These are phyloP conservation scores for Bacidia rubella DNA, from an alignment of 495 filamentous ascomycete genomes.

Conservation along the genomic window DNA sequence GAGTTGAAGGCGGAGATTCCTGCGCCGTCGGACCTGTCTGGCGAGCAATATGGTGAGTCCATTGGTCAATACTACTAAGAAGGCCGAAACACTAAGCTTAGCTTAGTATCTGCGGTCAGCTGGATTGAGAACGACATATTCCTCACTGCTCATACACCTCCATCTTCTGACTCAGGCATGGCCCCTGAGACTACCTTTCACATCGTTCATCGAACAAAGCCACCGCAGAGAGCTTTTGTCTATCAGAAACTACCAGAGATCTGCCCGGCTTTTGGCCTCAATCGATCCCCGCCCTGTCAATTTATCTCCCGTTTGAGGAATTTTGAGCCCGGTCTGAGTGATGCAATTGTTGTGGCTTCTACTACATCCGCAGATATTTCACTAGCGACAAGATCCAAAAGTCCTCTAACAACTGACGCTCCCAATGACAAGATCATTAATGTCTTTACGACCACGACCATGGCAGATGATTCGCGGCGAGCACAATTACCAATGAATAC, in stretches of 20 bases:
- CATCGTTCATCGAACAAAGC: constrained; percentile 46
- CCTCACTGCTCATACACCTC: constrained; percentile 59
- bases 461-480: constrained; percentile 63
- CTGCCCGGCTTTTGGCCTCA: constrained; percentile 51
- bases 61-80: background rate
- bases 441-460: constrained; percentile 57
- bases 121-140: constrained; percentile 90
- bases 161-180: constrained; percentile 34
- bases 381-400: constrained; percentile 54
- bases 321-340: constrained; percentile 63
- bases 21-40: constrained; percentile 52
- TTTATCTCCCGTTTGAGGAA: constrained; percentile 60
- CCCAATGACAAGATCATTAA: constrained; percentile 44
- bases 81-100: too few relatives aligned
- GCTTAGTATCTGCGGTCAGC: constrained; percentile 69
- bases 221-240: constrained; percentile 39
- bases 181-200: constrained; percentile 55
- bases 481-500: constrained; percentile 58
- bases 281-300: constrained; percentile 56
- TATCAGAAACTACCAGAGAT: constrained; percentile 57
- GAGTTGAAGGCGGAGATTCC: constrained; percentile 63
- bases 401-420: constrained; percentile 46
- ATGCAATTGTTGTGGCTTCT: constrained; percentile 70
- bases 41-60: constrained; percentile 52
- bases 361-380: constrained; percentile 66